Evolutionary conservation across 345 rosid genomes (phyloP), one percentile per base, ranked within the genome.

Genomic region (Brassica nigra): DNA sequence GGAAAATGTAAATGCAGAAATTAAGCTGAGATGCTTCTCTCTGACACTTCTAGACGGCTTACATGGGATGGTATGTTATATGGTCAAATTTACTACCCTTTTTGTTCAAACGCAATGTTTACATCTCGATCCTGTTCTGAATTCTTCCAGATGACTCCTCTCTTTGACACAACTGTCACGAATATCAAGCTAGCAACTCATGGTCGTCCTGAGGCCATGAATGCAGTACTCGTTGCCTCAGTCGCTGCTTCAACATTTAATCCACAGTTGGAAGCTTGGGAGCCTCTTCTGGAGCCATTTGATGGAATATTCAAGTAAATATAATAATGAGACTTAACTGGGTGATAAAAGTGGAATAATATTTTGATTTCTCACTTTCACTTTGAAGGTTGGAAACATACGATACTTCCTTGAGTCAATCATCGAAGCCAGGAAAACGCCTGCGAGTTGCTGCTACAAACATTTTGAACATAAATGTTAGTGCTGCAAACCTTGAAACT

Each of bases 241-340:
- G 88, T 95, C 79, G 97, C 98, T 77, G 97, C 98, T 69, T 95
- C 99, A 66, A 85, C 94, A 71, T 95, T 95, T 83, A 95, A 95
- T 74, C 85, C 92, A 42, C 97, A 95, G 70, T 84, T 93, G 68
- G 99, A 93, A 87, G 93, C 97, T 42, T 95, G 99, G 99, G 99
- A 95, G 80, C 99, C 99, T 66, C 85, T 95, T 84, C 88, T 95
- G 85, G 99, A 95, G 83, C 97, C 99, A 18, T 95, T 95, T 85
- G 99, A 95, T 85, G 98, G 99, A 82, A 95, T 95, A 83, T 95
- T 95, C 88, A 95, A 95, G 99, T 95, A 88, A 64, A 66, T 76
- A 42, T 78, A 83, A 36, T 34, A 27, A 18, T 36, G 66, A n/a
- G 77, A 66, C 55, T 52, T 42, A 33, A 52, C 47, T 30, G 47